Evolutionary conservation across 2,329 filamentous ascomycete species (phyloP), one percentile per base, ranked within the genome.

Genomic region (Keithomyces neogunnii): DNA sequence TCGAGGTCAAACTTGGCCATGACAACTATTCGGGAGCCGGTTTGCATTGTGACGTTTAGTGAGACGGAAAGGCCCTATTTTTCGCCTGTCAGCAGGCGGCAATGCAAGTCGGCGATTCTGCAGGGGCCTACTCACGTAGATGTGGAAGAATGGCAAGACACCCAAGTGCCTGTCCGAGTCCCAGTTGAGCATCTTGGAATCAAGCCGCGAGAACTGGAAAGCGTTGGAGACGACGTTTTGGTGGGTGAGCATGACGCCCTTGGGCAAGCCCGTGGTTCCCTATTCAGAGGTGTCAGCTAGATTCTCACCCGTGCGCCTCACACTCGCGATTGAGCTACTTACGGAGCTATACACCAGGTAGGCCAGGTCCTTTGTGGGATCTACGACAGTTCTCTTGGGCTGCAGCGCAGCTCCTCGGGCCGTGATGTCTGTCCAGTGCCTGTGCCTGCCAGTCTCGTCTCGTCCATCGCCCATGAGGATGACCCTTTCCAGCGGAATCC

Each of bases 241-340:
- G 68, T 97, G 92, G 6, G 82, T 86, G 33, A 96, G 74, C 80
- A 89, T 87, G 11, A 96, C 92, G 13, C 91, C 92, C 68, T 97
- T 97, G 0, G 92, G 91, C 48, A 90, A 72, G 2, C 92, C 92
- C 0, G 92, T 96, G 0, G 92, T 97, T 6, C 92, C 92, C 65
- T 70, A 36, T 11, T 19, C 19, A 19, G 19, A 19, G 19, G 19
- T 19, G 19, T 19, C 19, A 19, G 19, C 19, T 19, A 19, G 19
- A 19, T 19, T 19, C 19, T 19, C 19, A 19, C 19, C 19, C 19
- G 19, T 19, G 19, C 19, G 19, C 19, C 19, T 19, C 19, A 19
- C 19, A 19, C 19, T 29, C 36, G 31, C 10, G 9, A 10, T 26
- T 7, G 10, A 35, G 4, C 9, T 2, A 56, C 66, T 50, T 53